These are phyloP conservation scores for Tylopilus plumbeoviolaceoides DNA, from an alignment of 768 basidiomycete species.

Conservation along the genomic window DNA sequence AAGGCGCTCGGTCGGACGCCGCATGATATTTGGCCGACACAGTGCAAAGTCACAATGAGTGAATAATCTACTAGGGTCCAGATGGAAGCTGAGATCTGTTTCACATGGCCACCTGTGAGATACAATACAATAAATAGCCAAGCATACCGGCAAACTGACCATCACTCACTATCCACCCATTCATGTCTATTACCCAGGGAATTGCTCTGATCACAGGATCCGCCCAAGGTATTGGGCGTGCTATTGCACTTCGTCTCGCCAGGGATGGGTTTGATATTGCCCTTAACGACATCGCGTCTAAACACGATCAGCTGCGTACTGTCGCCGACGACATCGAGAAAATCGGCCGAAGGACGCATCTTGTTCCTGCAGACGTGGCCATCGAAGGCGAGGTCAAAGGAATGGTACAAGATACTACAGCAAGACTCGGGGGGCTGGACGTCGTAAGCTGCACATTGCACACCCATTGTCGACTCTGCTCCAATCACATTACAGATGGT, in stretches of 20 bases:
- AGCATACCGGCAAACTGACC: too few relatives aligned
- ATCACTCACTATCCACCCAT: neutral
- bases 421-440: conserved; percentile 41
- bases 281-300: conserved; percentile 30
- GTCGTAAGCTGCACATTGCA: conserved; percentile 33
- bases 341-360: conserved; percentile 23
- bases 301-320: conserved; percentile 25
- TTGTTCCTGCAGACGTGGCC: conserved; percentile 38
- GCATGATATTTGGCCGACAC: neutral
- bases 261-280: conserved; percentile 30
- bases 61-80: neutral
- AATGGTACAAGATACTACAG: conserved; percentile 32
- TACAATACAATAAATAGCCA: neutral
- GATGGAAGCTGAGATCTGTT: neutral
- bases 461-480: neutral
- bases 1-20: neutral
- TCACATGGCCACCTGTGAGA: neutral
- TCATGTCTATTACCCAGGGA: conserved; percentile 25
- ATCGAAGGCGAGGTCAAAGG: conserved; percentile 39
- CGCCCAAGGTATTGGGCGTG: conserved; percentile 27
- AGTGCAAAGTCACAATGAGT: neutral
- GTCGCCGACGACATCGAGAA: conserved; percentile 28
- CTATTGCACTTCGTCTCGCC: conserved; percentile 33
- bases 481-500: conserved; percentile 19
- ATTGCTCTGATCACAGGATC: conserved; percentile 36